A percentile compares a stretch with the other conserved stretches of the same genome.
Conservation (phyloP, 2,329 filamentous ascomycete species). For the Aspergillaceae sp. region DNA sequence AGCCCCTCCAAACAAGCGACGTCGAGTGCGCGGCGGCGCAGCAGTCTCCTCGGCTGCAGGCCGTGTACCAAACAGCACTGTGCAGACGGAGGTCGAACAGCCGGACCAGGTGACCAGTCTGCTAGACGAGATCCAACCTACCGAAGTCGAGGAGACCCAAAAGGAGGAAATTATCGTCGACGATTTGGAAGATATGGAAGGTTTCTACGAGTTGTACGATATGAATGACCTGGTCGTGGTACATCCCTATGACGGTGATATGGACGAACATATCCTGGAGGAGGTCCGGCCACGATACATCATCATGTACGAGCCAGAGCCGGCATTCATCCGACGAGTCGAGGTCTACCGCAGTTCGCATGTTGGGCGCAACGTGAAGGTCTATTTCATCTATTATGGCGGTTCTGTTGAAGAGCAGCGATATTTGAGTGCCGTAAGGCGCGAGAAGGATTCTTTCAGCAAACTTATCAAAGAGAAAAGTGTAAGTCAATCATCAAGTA, state of each 20-base stretch:
- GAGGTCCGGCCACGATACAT: slow-evolving; percentile 90
- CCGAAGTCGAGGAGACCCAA: slow-evolving; percentile 63
- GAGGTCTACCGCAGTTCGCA: slow-evolving; percentile 96
- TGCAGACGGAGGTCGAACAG: slow-evolving; percentile 67
- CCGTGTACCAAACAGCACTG: slow-evolving; percentile 63
- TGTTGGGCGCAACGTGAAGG: slow-evolving; percentile 74
- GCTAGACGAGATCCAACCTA: slow-evolving; percentile 74
- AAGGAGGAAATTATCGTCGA: slow-evolving; percentile 63
- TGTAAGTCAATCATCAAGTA: slow-evolving; percentile 24
- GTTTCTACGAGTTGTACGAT: slow-evolving; percentile 83
- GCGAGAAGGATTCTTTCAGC: slow-evolving; percentile 94
- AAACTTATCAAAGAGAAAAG: slow-evolving; percentile 90
- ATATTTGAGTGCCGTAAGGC: slow-evolving; percentile 79
- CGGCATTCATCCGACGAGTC: slow-evolving; percentile 85
- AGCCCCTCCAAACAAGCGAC: slow-evolving; percentile 73
- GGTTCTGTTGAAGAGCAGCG: slow-evolving; percentile 92
- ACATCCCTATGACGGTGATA: slow-evolving; percentile 89
- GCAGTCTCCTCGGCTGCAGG: slow-evolving; percentile 48
- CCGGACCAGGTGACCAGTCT: slow-evolving; percentile 73
- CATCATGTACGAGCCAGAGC: slow-evolving; percentile 96
- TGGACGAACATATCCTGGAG: slow-evolving; percentile 93
- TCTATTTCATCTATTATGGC: slow-evolving; percentile 96
- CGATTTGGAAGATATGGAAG: slow-evolving; percentile 81
- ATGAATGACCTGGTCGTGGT: slow-evolving; percentile 82
- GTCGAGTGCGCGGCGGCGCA: slow-evolving; percentile 73